These are phyloP conservation scores for Vaccinium corymbosum DNA, from an alignment of 148 eudicot genomes.

Conservation along the genomic window DNA sequence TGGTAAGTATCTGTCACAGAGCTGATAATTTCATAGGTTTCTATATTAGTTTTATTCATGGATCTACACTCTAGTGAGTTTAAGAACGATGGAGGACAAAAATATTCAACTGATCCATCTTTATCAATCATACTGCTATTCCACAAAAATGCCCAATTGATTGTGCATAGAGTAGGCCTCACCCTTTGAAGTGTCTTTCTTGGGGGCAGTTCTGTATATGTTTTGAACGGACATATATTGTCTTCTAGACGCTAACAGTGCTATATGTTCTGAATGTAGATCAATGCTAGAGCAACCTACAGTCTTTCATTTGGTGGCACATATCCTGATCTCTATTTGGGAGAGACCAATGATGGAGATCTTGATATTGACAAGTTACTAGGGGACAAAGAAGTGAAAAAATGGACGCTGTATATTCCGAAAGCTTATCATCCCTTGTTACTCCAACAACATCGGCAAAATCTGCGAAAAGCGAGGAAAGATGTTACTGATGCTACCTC, in stretches of 20 bases:
- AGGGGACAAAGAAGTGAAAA: conserved; percentile 26
- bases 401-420: conserved; percentile 77
- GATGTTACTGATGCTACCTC: conserved; percentile 71
- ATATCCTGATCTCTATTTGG: conserved; percentile 60
- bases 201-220: neutral
- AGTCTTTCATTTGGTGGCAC: conserved; percentile 79
- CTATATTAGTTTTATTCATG: conserved; percentile 1
- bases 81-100: neutral
- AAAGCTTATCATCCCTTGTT: conserved; percentile 82
- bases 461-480: conserved; percentile 61
- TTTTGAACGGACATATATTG: neutral
- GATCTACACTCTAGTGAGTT: neutral
- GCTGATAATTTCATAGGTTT: conserved; percentile 3
- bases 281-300: conserved; percentile 87
- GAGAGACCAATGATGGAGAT: conserved; percentile 38
- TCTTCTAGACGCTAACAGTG: neutral
- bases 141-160: neutral
- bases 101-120: neutral
- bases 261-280: conserved; percentile 32
- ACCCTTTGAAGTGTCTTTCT: neutral
- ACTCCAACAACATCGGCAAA: conserved; percentile 62
- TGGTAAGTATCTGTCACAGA: conserved; percentile 42
- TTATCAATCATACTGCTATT: neutral
- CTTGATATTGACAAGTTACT: conserved; percentile 27
- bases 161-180: neutral